Percentiles rank a stretch among this genome's conserved stretches.
Conservation (phyloP, 495 filamentous ascomycete genomes). For the Xylaria nigripes region DNA sequence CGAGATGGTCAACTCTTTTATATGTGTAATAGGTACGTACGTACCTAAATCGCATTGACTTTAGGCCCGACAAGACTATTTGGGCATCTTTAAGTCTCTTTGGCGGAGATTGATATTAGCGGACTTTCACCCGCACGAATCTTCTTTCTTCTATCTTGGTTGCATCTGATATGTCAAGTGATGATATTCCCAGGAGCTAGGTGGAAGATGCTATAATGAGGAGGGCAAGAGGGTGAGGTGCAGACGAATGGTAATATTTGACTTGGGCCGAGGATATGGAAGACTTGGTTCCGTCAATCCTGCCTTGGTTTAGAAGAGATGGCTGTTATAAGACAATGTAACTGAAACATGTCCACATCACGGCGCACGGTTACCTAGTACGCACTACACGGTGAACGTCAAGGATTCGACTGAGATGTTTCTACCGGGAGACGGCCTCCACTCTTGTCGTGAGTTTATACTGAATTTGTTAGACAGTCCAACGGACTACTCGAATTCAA, state of each 20-base stretch:
- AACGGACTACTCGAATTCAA: too few species aligned
- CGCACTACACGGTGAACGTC: neutral
- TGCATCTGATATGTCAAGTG: neutral
- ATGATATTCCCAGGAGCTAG: neutral
- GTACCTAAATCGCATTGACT: neutral
- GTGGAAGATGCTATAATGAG: neutral
- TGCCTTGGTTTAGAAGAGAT: neutral
- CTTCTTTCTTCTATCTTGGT: neutral
- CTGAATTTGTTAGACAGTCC: too few species aligned
- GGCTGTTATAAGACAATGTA: neutral
- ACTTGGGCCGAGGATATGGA: neutral
- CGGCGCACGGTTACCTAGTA: neutral
- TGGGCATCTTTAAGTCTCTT: neutral
- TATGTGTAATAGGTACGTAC: conserved; percentile 1
- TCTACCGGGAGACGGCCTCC: neutral
- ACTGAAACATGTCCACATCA: neutral
- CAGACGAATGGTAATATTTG: neutral
- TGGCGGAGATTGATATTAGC: neutral
- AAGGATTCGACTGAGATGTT: neutral
- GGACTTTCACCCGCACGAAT: neutral
- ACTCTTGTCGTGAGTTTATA: too few species aligned
- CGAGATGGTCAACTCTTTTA: conserved; percentile 11
- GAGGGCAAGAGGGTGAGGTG: neutral
- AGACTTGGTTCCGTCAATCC: conserved; percentile 1
- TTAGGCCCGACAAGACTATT: neutral